Percentiles rank a stretch among this genome's conserved stretches.
phyloP scores from a whole-genome alignment of 495 filamentous ascomycete species.

The Podospora australis region DNA sequence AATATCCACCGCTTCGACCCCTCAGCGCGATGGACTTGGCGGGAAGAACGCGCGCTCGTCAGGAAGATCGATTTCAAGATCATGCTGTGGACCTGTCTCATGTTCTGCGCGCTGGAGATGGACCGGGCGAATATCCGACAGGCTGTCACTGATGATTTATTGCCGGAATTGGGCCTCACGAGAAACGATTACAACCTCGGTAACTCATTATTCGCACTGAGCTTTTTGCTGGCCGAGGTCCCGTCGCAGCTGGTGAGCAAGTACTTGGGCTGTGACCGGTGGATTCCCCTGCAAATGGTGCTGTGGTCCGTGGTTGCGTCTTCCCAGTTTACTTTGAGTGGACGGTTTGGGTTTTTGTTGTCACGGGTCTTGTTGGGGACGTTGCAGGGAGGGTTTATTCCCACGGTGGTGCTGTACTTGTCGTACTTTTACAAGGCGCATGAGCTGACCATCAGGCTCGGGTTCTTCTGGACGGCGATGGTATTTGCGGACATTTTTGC shows the following conservation, averaged over 20 bases:
- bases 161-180: constrained; percentile 46
- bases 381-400: constrained; percentile 55
- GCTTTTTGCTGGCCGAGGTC: constrained; percentile 63
- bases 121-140: constrained; percentile 52
- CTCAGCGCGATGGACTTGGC: constrained; percentile 59
- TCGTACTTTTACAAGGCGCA: constrained; percentile 66
- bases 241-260: constrained; percentile 75
- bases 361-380: constrained; percentile 60
- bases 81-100: constrained; percentile 52
- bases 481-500: constrained; percentile 47
- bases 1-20: constrained; percentile 68
- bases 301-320: constrained; percentile 66
- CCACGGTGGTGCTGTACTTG: constrained; percentile 52
- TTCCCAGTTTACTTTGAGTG: constrained; percentile 57
- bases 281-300: constrained; percentile 78
- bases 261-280: constrained; percentile 64
- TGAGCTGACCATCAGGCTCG: constrained; percentile 58
- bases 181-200: constrained; percentile 67
- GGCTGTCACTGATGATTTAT: constrained; percentile 49
- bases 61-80: constrained; percentile 41
- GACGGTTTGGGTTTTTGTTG: constrained; percentile 50
- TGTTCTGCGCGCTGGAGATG: constrained; percentile 54
- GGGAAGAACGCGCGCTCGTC: constrained; percentile 63
- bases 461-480: constrained; percentile 52
- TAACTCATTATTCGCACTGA: constrained; percentile 64